Percentiles rank a stretch among this genome's conserved stretches.
These are phyloP conservation scores for Nakazawaea ishiwadae DNA, from an alignment of 805 yeast species.

Conservation along the genomic window DNA sequence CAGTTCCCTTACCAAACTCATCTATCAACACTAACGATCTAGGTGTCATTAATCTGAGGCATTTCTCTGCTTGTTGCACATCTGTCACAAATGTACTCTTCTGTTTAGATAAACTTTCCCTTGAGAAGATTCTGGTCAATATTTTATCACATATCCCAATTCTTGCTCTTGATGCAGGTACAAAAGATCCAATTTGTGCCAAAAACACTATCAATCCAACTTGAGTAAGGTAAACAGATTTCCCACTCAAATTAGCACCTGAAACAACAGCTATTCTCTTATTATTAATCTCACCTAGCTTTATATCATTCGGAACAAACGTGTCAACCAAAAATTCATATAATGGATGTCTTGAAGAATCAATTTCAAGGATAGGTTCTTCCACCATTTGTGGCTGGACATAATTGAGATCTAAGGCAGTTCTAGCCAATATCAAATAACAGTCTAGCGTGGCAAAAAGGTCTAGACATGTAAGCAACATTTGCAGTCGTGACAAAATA, in stretches of 20 bases:
- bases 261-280: constrained; percentile 34
- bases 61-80: constrained; percentile 36
- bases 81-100: constrained; percentile 52
- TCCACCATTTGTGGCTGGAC: constrained; percentile 28
- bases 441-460: constrained; percentile 33
- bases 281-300: constrained; percentile 19
- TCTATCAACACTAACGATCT: constrained; percentile 43
- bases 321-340: constrained; percentile 33
- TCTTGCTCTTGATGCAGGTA: constrained; percentile 43
- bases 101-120: constrained; percentile 33
- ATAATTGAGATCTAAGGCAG: constrained; percentile 23
- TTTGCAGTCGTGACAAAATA: constrained; percentile 13
- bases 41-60: constrained; percentile 32
- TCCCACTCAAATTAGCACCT: constrained; percentile 50
- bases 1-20: constrained; percentile 54
- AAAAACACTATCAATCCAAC: constrained; percentile 42
- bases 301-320: constrained; percentile 39
- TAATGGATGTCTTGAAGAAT: constrained; percentile 42
- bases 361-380: constrained; percentile 24
- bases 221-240: constrained; percentile 45
- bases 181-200: constrained; percentile 51
- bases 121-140: constrained; percentile 38
- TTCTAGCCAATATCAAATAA: constrained; percentile 28
- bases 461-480: constrained; percentile 18
- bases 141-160: constrained; percentile 45